Evolutionary conservation across 257 asterid species (phyloP).

Genomic region (Plantago elongata): DNA sequence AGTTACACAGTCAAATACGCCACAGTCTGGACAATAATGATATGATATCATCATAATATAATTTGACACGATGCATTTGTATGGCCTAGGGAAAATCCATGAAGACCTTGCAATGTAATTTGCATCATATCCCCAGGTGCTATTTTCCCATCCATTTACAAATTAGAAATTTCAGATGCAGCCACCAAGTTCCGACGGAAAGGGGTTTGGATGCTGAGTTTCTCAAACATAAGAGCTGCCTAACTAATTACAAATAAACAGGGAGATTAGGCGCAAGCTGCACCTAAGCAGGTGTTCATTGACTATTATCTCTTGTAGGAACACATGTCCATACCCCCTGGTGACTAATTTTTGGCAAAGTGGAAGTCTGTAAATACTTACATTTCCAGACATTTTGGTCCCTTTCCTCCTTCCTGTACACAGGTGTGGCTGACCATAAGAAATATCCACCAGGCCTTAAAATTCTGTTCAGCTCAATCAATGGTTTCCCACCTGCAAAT

Average conservation of each 20-base stretch:
- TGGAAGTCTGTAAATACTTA: constrained; percentile 23
- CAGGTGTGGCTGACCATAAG: constrained; percentile 97
- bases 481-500: constrained; percentile 78
- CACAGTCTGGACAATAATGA: background rate
- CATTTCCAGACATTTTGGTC: constrained; percentile 77
- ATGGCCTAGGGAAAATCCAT: background rate
- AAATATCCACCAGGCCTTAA: constrained; percentile 97
- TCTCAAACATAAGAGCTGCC: no score
- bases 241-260: no score
- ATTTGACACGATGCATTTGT: background rate
- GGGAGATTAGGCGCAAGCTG: no score
- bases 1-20: constrained; percentile 13
- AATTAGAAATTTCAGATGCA: no score
- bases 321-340: background rate
- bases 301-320: no score
- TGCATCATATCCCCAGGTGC: no score
- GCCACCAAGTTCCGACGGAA: no score
- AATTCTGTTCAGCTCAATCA: constrained; percentile 85
- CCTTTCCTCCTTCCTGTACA: constrained; percentile 59
- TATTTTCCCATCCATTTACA: no score
- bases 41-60: background rate
- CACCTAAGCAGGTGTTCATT: no score
- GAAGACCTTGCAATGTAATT: no score
- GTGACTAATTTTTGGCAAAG: constrained; percentile 6
- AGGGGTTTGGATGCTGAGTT: no score